Evolutionary conservation across 1,284 basidiomycete species (phyloP).

Genomic region (Apiotrichum gamsii): DNA sequence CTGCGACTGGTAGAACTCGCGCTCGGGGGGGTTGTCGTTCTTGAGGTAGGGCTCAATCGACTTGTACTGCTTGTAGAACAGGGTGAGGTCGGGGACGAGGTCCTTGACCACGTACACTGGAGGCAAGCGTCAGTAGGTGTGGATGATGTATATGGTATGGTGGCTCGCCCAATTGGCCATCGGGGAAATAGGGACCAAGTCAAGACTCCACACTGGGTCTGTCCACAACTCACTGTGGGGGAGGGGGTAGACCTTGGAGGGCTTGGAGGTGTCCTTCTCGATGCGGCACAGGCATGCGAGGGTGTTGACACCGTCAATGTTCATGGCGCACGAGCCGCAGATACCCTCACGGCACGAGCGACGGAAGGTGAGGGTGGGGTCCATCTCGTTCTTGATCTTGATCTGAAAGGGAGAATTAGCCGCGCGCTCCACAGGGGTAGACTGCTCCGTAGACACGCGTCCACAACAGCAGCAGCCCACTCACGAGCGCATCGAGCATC

Average conservation of each 20-base stretch:
- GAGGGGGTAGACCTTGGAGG: constrained; percentile 93
- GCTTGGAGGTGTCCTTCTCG: constrained; percentile 64
- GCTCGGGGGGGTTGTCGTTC: constrained; percentile 79
- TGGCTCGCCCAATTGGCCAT: background rate
- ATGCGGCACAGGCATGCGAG: constrained; percentile 96
- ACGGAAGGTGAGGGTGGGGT: constrained; percentile 93
- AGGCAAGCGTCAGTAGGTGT: constrained; percentile 1
- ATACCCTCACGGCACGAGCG: constrained; percentile 97
- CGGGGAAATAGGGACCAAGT: no score
- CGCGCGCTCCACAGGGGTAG: no score
- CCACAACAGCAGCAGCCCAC: constrained; percentile 9
- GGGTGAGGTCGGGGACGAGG: constrained; percentile 67
- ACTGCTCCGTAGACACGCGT: no score
- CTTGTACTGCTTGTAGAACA: constrained; percentile 89
- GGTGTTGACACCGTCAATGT: constrained; percentile 96
- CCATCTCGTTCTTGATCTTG: constrained; percentile 98
- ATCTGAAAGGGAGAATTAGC: no score
- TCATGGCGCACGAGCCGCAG: constrained; percentile 98
- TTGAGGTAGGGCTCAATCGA: constrained; percentile 93
- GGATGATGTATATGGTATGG: no score
- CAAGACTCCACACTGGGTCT: no score
- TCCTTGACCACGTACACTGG: constrained; percentile 99
- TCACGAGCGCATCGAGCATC: constrained; percentile 58
- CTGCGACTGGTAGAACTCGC: constrained; percentile 73
- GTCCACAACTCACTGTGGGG: constrained; percentile 72